These are phyloP conservation scores for Podospora sp. DNA, from an alignment of 495 filamentous ascomycete genomes.

Conservation along the genomic window DNA sequence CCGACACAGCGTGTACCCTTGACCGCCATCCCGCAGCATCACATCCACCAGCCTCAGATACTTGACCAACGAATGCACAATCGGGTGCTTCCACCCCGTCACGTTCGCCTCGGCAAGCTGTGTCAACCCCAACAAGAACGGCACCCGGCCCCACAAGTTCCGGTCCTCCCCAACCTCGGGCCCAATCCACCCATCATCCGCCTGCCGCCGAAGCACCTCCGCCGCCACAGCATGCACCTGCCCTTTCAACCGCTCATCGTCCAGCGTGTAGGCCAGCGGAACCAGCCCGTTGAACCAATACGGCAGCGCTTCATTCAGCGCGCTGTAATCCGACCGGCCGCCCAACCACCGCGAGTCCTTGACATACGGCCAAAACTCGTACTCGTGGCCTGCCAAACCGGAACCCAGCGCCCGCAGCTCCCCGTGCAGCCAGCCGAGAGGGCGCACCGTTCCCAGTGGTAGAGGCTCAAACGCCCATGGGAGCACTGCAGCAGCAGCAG, in stretches of 20 bases:
- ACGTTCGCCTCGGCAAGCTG: constrained; percentile 52
- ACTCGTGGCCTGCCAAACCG: constrained; percentile 62
- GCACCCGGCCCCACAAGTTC: constrained; percentile 57
- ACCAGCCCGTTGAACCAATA: constrained; percentile 72
- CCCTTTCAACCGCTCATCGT: constrained; percentile 55
- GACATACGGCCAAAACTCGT: constrained; percentile 63
- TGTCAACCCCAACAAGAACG: constrained; percentile 44
- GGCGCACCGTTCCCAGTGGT: background rate
- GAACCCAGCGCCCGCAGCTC: constrained; percentile 40
- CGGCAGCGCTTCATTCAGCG: constrained; percentile 60
- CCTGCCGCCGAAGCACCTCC: constrained; percentile 54
- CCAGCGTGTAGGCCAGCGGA: constrained; percentile 59
- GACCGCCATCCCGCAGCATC: constrained; percentile 39
- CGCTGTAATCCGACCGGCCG: constrained; percentile 57
- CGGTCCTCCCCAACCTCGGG: constrained; percentile 51
- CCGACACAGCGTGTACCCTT: constrained; percentile 19
- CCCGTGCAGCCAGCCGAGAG: constrained; percentile 3
- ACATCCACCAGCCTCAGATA: constrained; percentile 43
- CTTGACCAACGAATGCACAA: constrained; percentile 40
- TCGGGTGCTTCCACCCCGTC: constrained; percentile 32
- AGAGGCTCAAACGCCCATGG: constrained; percentile 2
- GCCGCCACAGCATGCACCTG: constrained; percentile 54
- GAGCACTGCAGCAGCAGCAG: constrained; percentile 4
- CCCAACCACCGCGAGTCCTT: constrained; percentile 55
- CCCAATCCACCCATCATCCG: constrained; percentile 63